Conservation (phyloP, 2,329 filamentous ascomycete genomes). For the Elsinoe ampelina region DNA sequence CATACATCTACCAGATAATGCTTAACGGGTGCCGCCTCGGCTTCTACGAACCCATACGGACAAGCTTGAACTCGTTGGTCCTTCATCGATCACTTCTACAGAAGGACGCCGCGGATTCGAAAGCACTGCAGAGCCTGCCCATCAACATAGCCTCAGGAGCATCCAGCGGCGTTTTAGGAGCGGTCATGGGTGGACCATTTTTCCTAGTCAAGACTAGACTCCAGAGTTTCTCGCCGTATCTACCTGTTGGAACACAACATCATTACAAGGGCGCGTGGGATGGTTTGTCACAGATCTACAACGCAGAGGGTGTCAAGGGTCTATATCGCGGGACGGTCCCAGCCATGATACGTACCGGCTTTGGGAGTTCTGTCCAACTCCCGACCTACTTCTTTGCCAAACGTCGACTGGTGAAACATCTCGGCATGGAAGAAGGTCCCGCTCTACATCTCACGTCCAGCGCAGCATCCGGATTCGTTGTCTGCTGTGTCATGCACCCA, state of each 20-base stretch:
- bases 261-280: conserved; percentile 78
- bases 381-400: conserved; percentile 99
- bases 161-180: conserved; percentile 78
- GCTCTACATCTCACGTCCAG: conserved; percentile 83
- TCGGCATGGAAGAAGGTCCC: conserved; percentile 84
- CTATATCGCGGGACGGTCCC: conserved; percentile 85
- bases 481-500: conserved; percentile 96
- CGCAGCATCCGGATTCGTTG: conserved; percentile 84
- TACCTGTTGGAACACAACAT: conserved; percentile 96
- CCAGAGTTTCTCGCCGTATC: conserved; percentile 85
- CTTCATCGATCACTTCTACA: conserved; percentile 59
- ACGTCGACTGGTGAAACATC: conserved; percentile 67
- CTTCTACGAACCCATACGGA: conserved; percentile 93
- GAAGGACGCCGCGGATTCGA: conserved; percentile 33
- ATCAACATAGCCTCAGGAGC: conserved; percentile 94
- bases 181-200: conserved; percentile 88
- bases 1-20: conserved; percentile 92
- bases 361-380: conserved; percentile 89
- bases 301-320: conserved; percentile 64
- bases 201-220: conserved; percentile 96
- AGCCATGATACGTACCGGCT: conserved; percentile 92
- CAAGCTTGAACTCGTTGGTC: conserved; percentile 35
- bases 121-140: conserved; percentile 62
- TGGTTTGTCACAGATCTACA: conserved; percentile 71
- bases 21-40: conserved; percentile 94